phyloP scores from a whole-genome alignment of 805 yeast genomes.

The Tetrapisispora fleetii region DNA sequence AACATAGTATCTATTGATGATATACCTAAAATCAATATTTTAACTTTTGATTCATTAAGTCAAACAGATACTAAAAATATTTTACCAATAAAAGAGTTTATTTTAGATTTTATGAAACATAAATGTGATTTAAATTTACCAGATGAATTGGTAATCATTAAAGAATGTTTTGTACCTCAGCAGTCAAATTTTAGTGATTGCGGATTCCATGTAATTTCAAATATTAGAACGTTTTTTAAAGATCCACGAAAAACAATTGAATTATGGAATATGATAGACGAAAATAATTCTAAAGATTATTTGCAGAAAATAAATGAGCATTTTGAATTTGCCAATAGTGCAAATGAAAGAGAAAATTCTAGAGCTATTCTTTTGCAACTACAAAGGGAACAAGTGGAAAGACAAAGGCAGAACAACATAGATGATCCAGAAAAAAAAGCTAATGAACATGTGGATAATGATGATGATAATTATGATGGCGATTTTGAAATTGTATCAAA shows the following conservation, averaged over 20 bases:
- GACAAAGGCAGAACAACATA: neutral
- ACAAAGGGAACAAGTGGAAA: constrained; percentile 8
- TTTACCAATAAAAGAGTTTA: constrained; percentile 45
- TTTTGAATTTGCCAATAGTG: constrained; percentile 21
- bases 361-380: constrained; percentile 17
- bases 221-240: constrained; percentile 48
- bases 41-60: constrained; percentile 68
- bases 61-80: constrained; percentile 43
- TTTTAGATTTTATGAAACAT: constrained; percentile 61
- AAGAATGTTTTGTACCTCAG: constrained; percentile 55
- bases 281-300: constrained; percentile 10
- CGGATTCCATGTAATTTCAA: constrained; percentile 83
- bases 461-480: constrained; percentile 20
- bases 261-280: constrained; percentile 35
- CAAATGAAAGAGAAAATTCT: constrained; percentile 20
- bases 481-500: constrained; percentile 22
- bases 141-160: constrained; percentile 38
- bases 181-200: constrained; percentile 91
- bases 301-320: constrained; percentile 16
- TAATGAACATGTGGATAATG: constrained; percentile 6
- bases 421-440: neutral
- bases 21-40: constrained; percentile 31
- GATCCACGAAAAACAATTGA: constrained; percentile 39
- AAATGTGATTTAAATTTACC: constrained; percentile 41
- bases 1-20: neutral